phyloP scores from a whole-genome alignment of 306 rosid species.

The Inga laurina region DNA sequence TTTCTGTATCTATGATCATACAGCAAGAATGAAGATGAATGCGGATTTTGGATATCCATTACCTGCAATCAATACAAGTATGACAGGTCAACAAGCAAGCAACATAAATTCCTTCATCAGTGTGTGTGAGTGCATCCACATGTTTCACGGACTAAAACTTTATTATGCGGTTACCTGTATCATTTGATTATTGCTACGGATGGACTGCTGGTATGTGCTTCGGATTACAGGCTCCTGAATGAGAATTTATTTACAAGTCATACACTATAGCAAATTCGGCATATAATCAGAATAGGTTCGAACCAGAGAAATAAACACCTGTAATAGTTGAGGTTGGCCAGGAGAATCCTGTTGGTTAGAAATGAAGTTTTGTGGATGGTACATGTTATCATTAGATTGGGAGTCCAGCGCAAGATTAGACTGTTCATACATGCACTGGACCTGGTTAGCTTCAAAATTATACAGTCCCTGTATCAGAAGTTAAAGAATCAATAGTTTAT shows the following conservation, averaged over 20 bases:
- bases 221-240: constrained; percentile 52
- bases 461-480: constrained; percentile 49
- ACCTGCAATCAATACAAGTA: constrained; percentile 46
- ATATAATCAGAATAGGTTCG: background rate
- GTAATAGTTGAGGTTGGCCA: constrained; percentile 52
- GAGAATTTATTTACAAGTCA: constrained; percentile 29
- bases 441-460: constrained; percentile 54
- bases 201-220: constrained; percentile 44
- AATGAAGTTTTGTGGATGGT: constrained; percentile 47
- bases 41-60: constrained; percentile 55
- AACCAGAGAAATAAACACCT: constrained; percentile 41
- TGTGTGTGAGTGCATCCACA: background rate
- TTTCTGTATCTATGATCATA: constrained; percentile 50
- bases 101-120: background rate
- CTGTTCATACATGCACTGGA: constrained; percentile 51
- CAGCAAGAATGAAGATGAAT: constrained; percentile 54
- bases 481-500: constrained; percentile 26
- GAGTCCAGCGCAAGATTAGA: constrained; percentile 44
- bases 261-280: background rate
- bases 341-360: constrained; percentile 57
- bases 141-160: background rate
- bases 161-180: constrained; percentile 44
- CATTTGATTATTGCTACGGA: constrained; percentile 48
- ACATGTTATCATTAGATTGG: constrained; percentile 48
- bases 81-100: constrained; percentile 26